Evolutionary conservation across 2,329 filamentous ascomycete genomes (phyloP), one percentile per base, ranked within the genome.

Genomic region (Ophiognomonia clavigignenti-juglandacearum): DNA sequence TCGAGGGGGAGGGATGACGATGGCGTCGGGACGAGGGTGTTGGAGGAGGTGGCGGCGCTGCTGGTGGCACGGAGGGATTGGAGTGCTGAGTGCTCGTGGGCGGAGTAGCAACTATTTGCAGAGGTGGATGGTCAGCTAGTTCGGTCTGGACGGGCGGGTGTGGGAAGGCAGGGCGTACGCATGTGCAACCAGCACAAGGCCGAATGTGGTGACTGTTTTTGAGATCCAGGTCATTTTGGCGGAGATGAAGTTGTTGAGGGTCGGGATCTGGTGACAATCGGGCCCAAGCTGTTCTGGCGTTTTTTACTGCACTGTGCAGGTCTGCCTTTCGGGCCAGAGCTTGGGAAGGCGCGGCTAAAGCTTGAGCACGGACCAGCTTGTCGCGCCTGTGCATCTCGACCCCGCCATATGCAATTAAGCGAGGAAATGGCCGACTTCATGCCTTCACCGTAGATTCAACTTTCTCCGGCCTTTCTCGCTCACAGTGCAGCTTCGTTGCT

Each of bases 81-180:
- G 41, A 95, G 78, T 19, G 83, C 75, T 6, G 88, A 86, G 70
- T 96, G 88, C 70, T 98, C 93, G 67, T 96, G 87, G 39, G 91
- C 90, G 43, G 93, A 98, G 70, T 97, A 98, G 70, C 91, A 95
- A 54, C 93, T 98, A 63, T 45, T 45, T 23, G 48, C 31, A n/a
- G n/a, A n/a, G 43, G 39, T 49, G 20, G 39, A 52, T 8, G n/a
- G 29, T 62, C 45, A 59, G 50, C 34, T 41, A 24, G 32, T 38
- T 31, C 19, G 37, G 9, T 36, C 29, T 31, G 36, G 39, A 4
- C 11, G 34, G 29, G 31, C 26, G 39, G 29, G 48, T 51, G 29
- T 41, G 64, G 18, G 22, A 11, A 23, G n/a, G 18, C 19, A 8
- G 16, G 18, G 42, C 87, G 67, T 83, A 96, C 92, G 91, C 88